Percentiles rank a stretch among this genome's conserved stretches.
Evolutionary conservation across 352 stramenopile species (phyloP).

Genomic region (Phytophthora chlamydospora): DNA sequence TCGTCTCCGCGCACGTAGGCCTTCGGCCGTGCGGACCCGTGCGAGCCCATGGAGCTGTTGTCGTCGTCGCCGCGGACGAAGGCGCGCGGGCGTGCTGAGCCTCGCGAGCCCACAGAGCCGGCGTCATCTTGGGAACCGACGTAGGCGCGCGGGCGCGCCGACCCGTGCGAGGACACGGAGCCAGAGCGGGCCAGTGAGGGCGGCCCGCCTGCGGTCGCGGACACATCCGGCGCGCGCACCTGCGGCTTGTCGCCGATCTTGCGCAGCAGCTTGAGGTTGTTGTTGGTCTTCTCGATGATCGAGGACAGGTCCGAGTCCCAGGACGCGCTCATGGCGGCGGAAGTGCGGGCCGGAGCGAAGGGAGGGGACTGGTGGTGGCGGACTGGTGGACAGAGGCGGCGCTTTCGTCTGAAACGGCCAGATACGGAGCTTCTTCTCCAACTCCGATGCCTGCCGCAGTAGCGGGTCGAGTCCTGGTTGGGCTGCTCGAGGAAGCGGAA

Average conservation of each 20-base stretch:
- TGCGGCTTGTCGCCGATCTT: constrained; percentile 79
- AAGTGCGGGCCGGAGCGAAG: background rate
- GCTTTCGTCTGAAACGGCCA: background rate
- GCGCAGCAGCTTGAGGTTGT: constrained; percentile 85
- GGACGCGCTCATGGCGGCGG: constrained; percentile 64
- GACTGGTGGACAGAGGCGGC: background rate
- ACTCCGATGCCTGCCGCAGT: no score
- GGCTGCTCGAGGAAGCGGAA: constrained; percentile 13
- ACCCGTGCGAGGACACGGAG: constrained; percentile 28
- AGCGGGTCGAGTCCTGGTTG: background rate
- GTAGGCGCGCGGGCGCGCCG: constrained; percentile 28
- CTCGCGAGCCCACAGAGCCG: constrained; percentile 30
- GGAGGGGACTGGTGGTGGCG: constrained; percentile 7
- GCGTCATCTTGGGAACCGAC: constrained; percentile 39
- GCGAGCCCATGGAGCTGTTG: constrained; percentile 36
- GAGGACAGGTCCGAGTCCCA: constrained; percentile 87
- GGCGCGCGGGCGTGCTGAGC: constrained; percentile 30
- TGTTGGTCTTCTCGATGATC: constrained; percentile 90
- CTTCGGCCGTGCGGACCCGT: constrained; percentile 23
- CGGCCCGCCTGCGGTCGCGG: constrained; percentile 22
- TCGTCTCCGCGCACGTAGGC: constrained; percentile 33
- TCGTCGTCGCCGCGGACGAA: constrained; percentile 43
- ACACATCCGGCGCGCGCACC: constrained; percentile 52
- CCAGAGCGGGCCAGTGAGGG: constrained; percentile 16
- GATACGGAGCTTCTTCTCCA: constrained; percentile 6